These are phyloP conservation scores for Microsporum canis DNA, from an alignment of 2,329 filamentous ascomycete species.

Conservation along the genomic window DNA sequence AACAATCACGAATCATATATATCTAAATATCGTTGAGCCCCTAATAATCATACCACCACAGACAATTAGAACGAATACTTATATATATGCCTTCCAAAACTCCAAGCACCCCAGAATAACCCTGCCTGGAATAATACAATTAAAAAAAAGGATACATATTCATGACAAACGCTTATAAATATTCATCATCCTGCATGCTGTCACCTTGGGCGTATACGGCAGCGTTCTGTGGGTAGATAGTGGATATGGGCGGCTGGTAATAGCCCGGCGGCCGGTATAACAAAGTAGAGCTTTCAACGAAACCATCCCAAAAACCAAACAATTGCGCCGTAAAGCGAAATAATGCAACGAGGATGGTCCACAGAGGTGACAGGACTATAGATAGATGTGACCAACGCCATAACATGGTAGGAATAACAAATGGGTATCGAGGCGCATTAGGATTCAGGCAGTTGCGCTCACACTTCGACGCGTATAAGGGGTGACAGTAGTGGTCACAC, in stretches of 20 bases:
- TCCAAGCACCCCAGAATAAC: not conserved
- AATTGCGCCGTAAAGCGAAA: slow-evolving; percentile 25
- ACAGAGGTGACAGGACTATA: slow-evolving; percentile 17
- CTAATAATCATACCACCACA: not conserved
- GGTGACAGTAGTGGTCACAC: slow-evolving; percentile 43
- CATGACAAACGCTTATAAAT: slow-evolving; percentile 8
- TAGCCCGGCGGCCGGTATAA: not conserved
- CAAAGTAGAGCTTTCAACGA: slow-evolving; percentile 23
- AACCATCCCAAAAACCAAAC: slow-evolving; percentile 34
- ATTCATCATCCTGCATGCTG: slow-evolving; percentile 12
- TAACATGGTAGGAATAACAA: slow-evolving; percentile 45
- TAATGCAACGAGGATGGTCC: slow-evolving; percentile 23
- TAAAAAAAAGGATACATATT: not conserved
- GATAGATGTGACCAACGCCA: slow-evolving; percentile 37
- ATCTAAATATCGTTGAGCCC: not conserved
- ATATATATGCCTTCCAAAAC: not conserved
- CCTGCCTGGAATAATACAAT: not conserved
- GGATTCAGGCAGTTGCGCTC: slow-evolving; percentile 40
- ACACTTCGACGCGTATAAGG: slow-evolving; percentile 38
- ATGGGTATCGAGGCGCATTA: slow-evolving; percentile 44
- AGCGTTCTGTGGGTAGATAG: not conserved
- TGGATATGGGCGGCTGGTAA: not conserved
- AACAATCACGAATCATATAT: not conserved
- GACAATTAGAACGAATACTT: not conserved
- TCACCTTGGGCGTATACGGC: slow-evolving; percentile 2